Percentiles rank a stretch among this genome's conserved stretches.
Conservation (phyloP, 148 eudicot genomes). For the Cornus controversa region DNA sequence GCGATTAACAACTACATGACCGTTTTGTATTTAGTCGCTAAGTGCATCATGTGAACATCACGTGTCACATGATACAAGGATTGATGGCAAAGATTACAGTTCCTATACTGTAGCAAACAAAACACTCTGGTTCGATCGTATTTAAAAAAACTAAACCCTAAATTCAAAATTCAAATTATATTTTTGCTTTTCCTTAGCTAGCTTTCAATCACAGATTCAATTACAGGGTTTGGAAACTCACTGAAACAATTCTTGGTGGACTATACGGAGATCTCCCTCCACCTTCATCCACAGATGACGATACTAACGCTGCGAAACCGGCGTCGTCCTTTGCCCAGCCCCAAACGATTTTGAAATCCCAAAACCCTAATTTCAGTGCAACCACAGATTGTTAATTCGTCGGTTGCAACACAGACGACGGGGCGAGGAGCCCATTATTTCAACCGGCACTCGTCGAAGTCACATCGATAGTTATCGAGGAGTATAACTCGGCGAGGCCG, state of each 20-base stretch:
- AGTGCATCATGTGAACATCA: no score
- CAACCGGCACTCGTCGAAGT: slow-evolving; percentile 71
- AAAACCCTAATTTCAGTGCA: slow-evolving; percentile 21
- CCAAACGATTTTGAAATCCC: slow-evolving; percentile 53
- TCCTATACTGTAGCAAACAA: no score
- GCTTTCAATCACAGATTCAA: background rate
- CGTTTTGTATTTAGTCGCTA: no score
- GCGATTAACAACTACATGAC: no score
- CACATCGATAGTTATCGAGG: slow-evolving; percentile 61
- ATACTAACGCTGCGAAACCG: slow-evolving; percentile 91
- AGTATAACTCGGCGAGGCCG: slow-evolving; percentile 83
- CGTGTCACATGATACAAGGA: no score
- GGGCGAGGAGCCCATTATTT: slow-evolving; percentile 17
- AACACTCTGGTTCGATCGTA: no score
- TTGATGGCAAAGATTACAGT: no score
- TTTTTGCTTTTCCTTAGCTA: no score
- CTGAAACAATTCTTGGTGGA: slow-evolving; percentile 60
- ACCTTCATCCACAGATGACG: slow-evolving; percentile 64
- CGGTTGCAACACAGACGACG: background rate
- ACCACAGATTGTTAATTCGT: background rate
- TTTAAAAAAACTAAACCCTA: no score
- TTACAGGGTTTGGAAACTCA: background rate
- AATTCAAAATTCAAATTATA: no score
- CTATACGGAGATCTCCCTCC: slow-evolving; percentile 91
- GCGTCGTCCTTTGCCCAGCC: slow-evolving; percentile 36